A percentile compares a stretch with the other conserved stretches of the same genome.
phyloP scores from a whole-genome alignment of 345 rosid species.

The Heritiera littoralis region DNA sequence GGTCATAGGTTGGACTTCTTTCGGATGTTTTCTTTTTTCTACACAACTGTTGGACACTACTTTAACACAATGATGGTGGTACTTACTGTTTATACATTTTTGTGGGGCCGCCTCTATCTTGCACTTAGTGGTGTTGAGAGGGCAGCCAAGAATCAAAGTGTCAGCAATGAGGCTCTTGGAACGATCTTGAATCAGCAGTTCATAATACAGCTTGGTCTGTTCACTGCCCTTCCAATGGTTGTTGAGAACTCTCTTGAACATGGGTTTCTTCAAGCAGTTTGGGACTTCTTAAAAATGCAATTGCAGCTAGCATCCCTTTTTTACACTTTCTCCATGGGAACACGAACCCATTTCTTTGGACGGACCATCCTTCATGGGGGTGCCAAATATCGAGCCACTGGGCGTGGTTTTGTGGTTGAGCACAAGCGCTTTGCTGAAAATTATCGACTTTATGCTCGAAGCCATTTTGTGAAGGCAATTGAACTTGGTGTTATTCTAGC shows the following conservation, averaged over 20 bases:
- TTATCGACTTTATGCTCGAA: slow-evolving; percentile 73
- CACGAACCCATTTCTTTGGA: slow-evolving; percentile 76
- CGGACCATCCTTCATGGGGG: slow-evolving; percentile 92
- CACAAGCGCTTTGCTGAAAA: slow-evolving; percentile 82
- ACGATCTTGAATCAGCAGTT: slow-evolving; percentile 85
- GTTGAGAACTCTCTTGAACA: slow-evolving; percentile 81
- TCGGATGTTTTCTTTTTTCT: slow-evolving; percentile 80
- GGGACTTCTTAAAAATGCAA: slow-evolving; percentile 87
- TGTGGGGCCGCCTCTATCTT: slow-evolving; percentile 86
- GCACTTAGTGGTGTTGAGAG: slow-evolving; percentile 81
- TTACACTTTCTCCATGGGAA: slow-evolving; percentile 86
- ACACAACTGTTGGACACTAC: slow-evolving; percentile 72
- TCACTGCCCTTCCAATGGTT: slow-evolving; percentile 85
- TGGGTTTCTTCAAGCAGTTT: slow-evolving; percentile 74
- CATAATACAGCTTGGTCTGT: slow-evolving; percentile 72
- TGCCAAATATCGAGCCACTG: slow-evolving; percentile 86
- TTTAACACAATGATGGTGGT: slow-evolving; percentile 72
- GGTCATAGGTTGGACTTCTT: slow-evolving; percentile 89
- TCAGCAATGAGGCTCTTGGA: slow-evolving; percentile 56
- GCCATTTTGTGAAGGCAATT: slow-evolving; percentile 83
- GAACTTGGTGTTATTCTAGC: slow-evolving; percentile 78
- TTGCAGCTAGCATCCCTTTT: slow-evolving; percentile 75
- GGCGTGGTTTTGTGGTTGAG: slow-evolving; percentile 88
- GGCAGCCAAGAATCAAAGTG: slow-evolving; percentile 37
- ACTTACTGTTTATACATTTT: slow-evolving; percentile 63